Evolutionary conservation across 148 eudicot species (phyloP), one percentile per base, ranked within the genome.

Genomic region (Fallopia convolvulus): DNA sequence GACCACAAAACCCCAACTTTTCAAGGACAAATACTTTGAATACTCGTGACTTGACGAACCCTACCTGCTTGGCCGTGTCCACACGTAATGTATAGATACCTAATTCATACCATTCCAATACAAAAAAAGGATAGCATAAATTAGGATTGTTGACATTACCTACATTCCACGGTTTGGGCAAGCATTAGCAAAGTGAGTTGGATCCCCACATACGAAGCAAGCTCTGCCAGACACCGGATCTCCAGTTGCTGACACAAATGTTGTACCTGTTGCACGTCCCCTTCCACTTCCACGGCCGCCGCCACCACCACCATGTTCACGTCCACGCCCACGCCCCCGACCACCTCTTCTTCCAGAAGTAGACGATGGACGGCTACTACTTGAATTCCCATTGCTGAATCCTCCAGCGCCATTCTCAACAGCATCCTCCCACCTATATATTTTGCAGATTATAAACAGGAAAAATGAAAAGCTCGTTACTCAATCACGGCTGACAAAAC

Each of bases 341-440:
- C 89, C 82, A 40, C 88, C 86, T 21, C 84, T 84, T 55, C 89
- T 78, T 56, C 82, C 72, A 44, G 83, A 10, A 41, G 61, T 84
- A 60, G 87, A 77, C 33, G 88, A 77, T 72, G 82, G 53, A 40
- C 80, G 81, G 74, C 84, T 77, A 20, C 36, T 39, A 55, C 75
- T 85, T 52, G 83, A 78, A 86, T 76, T 83, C 10, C 80, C 18
- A 40, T 78, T 77, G 70, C 83, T 88, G 74, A 80, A 77, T 79
- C 82, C 83, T 75, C 81, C 75, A 47, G 75, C 72, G 8, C 77
- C 81, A 71, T 66, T 78, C 40, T 81, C 79, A 9, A 86, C 17
- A 78, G 39, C 84, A 74, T 95, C 99, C 89, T 88, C 97, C 99
- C 99, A 95, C 76, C 98, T 91, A 89, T n/a, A n/a, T n/a, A n/a